Evolutionary conservation across 129 eudicot genomes (phyloP).

Genomic region (Erigeron canadensis): DNA sequence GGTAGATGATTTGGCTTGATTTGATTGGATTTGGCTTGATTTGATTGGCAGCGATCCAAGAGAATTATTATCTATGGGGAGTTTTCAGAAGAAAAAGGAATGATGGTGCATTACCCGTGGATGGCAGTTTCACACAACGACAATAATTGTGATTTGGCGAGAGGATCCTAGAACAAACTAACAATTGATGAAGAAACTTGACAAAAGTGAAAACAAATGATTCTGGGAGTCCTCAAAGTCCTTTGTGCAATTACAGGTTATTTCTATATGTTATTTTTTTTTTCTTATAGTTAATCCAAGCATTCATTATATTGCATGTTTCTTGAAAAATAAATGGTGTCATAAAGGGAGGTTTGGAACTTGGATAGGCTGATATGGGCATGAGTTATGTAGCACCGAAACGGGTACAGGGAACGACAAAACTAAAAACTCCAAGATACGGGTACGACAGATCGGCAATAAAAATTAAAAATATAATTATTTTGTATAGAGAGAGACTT

Average conservation of each 20-base stretch:
- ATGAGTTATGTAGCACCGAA: too few species aligned
- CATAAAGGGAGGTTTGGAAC: background rate
- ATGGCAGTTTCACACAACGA: background rate
- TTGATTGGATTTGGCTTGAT: slow-evolving; percentile 2
- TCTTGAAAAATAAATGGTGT: background rate
- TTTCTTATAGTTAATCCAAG: background rate
- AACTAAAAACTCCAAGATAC: too few species aligned
- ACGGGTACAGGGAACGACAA: too few species aligned
- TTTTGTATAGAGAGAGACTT: too few species aligned
- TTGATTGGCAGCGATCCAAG: slow-evolving; percentile 27
- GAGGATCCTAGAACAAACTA: slow-evolving; percentile 9
- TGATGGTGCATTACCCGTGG: slow-evolving; percentile 1
- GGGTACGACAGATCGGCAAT: too few species aligned
- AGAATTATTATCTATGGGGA: slow-evolving; percentile 38
- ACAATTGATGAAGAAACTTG: slow-evolving; percentile 11
- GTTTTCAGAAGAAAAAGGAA: slow-evolving; percentile 49
- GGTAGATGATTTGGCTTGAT: background rate
- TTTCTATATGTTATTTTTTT: background rate
- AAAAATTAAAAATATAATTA: too few species aligned
- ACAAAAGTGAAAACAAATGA: slow-evolving; percentile 24
- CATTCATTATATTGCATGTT: background rate
- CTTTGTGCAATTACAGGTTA: slow-evolving; percentile 39
- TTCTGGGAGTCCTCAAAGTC: slow-evolving; percentile 43
- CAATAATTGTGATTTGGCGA: background rate
- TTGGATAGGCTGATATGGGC: background rate